Evolutionary conservation across 345 rosid genomes (phyloP).

Genomic region (Turritis glabra): DNA sequence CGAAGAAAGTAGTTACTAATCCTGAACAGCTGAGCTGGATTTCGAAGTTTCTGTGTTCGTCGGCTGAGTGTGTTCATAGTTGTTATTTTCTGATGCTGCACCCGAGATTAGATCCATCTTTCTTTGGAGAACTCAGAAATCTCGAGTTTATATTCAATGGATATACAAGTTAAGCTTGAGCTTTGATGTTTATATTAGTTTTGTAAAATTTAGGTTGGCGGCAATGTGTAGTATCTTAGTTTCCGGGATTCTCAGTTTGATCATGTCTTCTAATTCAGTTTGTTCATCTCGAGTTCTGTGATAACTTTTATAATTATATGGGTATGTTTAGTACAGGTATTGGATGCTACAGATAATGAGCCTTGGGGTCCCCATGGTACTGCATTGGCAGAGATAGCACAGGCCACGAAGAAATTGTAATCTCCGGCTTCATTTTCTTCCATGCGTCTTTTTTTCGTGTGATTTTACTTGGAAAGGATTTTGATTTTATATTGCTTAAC

Average conservation of each 20-base stretch:
- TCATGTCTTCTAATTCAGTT: background rate
- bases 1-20: background rate
- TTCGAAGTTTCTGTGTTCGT: background rate
- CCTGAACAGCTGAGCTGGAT: slow-evolving; percentile 25
- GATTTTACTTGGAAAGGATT: background rate
- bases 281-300: background rate
- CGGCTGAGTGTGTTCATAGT: background rate
- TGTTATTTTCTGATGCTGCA: background rate
- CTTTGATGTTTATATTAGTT: background rate
- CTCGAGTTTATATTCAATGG: background rate
- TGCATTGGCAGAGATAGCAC: slow-evolving; percentile 90
- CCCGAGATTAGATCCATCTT: background rate
- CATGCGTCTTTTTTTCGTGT: background rate
- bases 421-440: slow-evolving; percentile 16
- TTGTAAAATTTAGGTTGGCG: background rate
- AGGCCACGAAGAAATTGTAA: slow-evolving; percentile 91
- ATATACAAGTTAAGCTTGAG: background rate
- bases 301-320: background rate
- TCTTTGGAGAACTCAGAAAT: background rate
- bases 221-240: background rate
- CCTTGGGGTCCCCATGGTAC: slow-evolving; percentile 99
- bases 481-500: slow-evolving; percentile 15
- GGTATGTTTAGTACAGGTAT: slow-evolving; percentile 54
- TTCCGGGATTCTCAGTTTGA: background rate
- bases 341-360: slow-evolving; percentile 97